phyloP scores from a whole-genome alignment of 225 moss, liverwort and hornwort species.

The Pseudisothecium myosuroides region DNA sequence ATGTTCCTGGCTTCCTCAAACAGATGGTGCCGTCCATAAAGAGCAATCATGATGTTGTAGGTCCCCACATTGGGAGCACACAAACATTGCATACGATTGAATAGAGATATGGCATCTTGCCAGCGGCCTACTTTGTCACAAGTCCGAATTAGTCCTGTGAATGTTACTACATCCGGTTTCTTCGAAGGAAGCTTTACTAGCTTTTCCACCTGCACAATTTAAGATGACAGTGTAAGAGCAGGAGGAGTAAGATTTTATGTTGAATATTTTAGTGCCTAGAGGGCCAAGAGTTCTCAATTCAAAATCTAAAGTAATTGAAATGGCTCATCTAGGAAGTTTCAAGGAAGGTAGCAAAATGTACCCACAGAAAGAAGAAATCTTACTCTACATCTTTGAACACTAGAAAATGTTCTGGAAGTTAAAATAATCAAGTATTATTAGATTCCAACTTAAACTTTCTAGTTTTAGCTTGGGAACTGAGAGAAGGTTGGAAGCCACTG shows the following conservation, averaged over 20 bases:
- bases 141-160: slow-evolving; percentile 75
- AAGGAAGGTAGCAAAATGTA: not conserved
- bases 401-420: not conserved
- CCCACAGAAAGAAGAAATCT: not conserved
- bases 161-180: slow-evolving; percentile 71
- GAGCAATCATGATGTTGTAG: slow-evolving; percentile 81
- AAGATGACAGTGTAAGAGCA: not conserved
- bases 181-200: slow-evolving; percentile 34
- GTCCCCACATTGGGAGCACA: slow-evolving; percentile 85
- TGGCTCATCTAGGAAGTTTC: too few species aligned
- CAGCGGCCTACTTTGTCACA: slow-evolving; percentile 73
- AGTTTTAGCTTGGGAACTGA: not conserved
- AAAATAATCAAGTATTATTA: not conserved
- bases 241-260: not conserved
- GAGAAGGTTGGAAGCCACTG: not conserved
- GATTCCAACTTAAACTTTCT: not conserved
- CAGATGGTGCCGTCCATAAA: slow-evolving; percentile 66
- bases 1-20: slow-evolving; percentile 61
- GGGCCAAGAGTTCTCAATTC: not conserved
- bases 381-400: not conserved
- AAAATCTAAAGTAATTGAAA: not conserved
- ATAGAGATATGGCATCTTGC: slow-evolving; percentile 70
- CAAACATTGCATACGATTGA: slow-evolving; percentile 59
- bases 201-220: slow-evolving; percentile 49
- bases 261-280: not conserved